phyloP scores from a whole-genome alignment of 2,329 filamentous ascomycete species.

The Penicillium corylophilum region DNA sequence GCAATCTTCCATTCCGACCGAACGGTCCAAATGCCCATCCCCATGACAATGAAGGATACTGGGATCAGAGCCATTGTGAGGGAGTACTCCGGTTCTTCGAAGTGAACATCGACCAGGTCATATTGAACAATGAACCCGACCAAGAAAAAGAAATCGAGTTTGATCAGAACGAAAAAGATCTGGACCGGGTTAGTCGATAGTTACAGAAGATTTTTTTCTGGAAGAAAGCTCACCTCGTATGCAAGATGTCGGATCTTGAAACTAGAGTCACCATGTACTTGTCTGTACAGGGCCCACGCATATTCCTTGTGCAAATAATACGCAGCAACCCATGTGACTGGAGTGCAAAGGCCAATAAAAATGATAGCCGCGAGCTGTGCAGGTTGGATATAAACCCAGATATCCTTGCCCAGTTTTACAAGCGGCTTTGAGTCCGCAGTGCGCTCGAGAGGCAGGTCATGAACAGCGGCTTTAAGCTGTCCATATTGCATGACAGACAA shows the following conservation, averaged over 20 bases:
- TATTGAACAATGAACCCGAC: slow-evolving; percentile 23
- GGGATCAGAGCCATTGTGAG: slow-evolving; percentile 20
- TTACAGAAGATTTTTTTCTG: too few relatives aligned
- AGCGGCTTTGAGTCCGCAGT: slow-evolving; percentile 1
- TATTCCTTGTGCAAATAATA: slow-evolving; percentile 19
- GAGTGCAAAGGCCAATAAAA: slow-evolving; percentile 12
- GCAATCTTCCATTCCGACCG: slow-evolving; percentile 7
- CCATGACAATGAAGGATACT: slow-evolving; percentile 11
- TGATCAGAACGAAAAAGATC: slow-evolving; percentile 19
- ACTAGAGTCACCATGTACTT: slow-evolving; percentile 13
- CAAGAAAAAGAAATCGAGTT: slow-evolving; percentile 17
- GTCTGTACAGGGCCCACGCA: slow-evolving; percentile 20
- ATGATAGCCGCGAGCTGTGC: slow-evolving; percentile 11
- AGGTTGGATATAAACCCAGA: slow-evolving; percentile 13
- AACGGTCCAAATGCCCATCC: slow-evolving; percentile 13
- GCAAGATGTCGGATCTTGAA: slow-evolving; percentile 11
- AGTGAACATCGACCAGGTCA: slow-evolving; percentile 20
- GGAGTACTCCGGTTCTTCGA: slow-evolving; percentile 17
- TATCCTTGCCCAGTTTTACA: slow-evolving; percentile 9
- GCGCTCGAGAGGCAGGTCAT: not conserved
- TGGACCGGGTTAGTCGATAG: not conserved
- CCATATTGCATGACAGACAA: too few relatives aligned
- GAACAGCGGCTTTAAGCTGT: too few relatives aligned
- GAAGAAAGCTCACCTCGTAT: slow-evolving; percentile 10
- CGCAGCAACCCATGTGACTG: slow-evolving; percentile 9